phyloP scores from a whole-genome alignment of 768 basidiomycete species.

The Tylopilus cervinicoccineus region DNA sequence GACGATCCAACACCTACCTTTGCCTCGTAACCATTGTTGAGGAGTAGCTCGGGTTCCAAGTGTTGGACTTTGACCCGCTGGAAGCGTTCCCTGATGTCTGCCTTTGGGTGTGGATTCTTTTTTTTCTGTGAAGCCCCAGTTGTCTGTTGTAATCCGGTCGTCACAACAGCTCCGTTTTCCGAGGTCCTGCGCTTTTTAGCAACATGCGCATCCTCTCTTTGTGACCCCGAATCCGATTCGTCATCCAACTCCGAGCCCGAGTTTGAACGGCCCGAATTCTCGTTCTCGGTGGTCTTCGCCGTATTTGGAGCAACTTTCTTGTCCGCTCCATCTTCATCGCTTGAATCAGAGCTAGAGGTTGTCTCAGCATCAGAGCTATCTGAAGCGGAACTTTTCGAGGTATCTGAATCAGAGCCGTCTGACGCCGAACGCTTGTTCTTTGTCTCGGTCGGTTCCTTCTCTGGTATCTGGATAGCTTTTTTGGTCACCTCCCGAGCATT shows the following conservation, averaged over 20 bases:
- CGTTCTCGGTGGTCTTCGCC: not conserved
- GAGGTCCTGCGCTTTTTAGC: conserved; percentile 61
- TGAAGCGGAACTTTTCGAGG: conserved; percentile 10
- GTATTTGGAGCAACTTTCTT: not conserved
- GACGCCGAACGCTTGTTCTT: conserved; percentile 5
- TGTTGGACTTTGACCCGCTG: conserved; percentile 70
- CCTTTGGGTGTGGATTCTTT: conserved; percentile 31
- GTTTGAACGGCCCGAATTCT: conserved; percentile 8
- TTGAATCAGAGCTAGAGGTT: conserved; percentile 16
- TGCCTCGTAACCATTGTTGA: conserved; percentile 77
- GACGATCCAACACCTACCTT: conserved; percentile 49
- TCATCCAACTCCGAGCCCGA: conserved; percentile 27
- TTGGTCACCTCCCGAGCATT: not conserved
- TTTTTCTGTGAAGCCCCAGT: conserved; percentile 3
- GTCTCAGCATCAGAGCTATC: conserved; percentile 18
- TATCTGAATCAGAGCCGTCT: conserved; percentile 15
- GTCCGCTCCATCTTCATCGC: conserved; percentile 8
- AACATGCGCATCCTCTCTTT: conserved; percentile 24
- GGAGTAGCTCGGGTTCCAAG: conserved; percentile 35
- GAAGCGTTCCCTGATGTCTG: conserved; percentile 75
- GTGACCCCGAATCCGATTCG: not conserved
- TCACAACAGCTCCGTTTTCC: conserved; percentile 46
- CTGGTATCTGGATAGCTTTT: not conserved
- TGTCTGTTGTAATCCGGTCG: conserved; percentile 28
- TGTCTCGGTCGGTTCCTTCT: conserved; percentile 2